Percentiles rank a stretch among this genome's conserved stretches.
These are phyloP conservation scores for Colletotrichum simmondsii DNA, from an alignment of 2,329 filamentous ascomycete species.

Conservation along the genomic window DNA sequence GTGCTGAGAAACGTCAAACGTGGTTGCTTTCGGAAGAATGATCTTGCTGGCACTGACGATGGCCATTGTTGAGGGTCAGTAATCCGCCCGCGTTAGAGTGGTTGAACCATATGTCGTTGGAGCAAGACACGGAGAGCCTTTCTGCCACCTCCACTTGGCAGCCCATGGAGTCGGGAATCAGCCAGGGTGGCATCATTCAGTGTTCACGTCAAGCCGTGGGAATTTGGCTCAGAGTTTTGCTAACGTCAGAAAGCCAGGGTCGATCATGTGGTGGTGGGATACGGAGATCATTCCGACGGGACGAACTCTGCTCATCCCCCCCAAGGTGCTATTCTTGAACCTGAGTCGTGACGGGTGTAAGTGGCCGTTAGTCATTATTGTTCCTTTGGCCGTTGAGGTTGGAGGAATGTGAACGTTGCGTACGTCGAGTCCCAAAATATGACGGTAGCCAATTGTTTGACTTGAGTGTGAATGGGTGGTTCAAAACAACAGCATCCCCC, in stretches of 20 bases:
- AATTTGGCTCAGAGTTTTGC: not conserved
- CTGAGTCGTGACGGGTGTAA: not conserved
- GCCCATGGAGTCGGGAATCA: not conserved
- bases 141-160: not conserved
- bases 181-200: not conserved
- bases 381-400: not conserved
- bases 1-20: not conserved
- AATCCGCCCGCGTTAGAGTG: not conserved
- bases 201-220: not conserved
- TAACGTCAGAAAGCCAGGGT: not conserved
- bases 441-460: not conserved
- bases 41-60: not conserved
- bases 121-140: not conserved
- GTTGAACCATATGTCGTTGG: not conserved
- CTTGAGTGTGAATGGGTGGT: not conserved
- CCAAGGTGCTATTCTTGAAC: not conserved
- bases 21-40: not conserved
- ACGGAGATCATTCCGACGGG: constrained; percentile 12
- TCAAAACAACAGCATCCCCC: not conserved
- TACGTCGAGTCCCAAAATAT: not conserved
- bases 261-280: not conserved
- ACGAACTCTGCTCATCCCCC: constrained; percentile 25
- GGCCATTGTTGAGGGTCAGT: not conserved
- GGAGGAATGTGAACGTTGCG: not conserved
- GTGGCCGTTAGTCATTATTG: too few species aligned